A percentile compares a stretch with the other conserved stretches of the same genome.
Conservation (phyloP, 345 rosid species). For the Populus davidiana region DNA sequence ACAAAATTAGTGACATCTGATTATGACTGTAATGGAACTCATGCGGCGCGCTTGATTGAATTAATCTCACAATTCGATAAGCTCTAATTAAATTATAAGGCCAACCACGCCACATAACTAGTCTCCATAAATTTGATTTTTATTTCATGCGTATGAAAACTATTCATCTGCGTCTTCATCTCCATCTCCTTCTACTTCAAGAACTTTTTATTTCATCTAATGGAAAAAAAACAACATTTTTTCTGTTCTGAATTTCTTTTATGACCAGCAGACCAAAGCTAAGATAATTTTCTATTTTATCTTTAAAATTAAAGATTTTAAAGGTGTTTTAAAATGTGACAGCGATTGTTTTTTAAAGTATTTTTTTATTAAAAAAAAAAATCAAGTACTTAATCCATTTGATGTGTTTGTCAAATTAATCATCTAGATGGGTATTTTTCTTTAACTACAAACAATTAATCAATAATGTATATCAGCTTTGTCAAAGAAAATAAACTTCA, state of each 20-base stretch:
- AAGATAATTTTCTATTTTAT: neutral
- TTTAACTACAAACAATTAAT: too few relatives aligned
- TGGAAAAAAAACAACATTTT: neutral
- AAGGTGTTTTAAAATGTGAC: accelerated
- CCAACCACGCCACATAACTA: neutral
- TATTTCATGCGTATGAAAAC: neutral
- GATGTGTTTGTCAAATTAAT: too few relatives aligned
- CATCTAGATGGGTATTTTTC: too few relatives aligned
- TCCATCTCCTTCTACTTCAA: neutral
- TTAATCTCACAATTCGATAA: neutral
- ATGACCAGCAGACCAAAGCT: neutral
- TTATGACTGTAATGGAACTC: too few relatives aligned
- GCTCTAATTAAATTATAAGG: neutral
- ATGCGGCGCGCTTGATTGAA: too few relatives aligned
- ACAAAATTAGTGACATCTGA: too few relatives aligned
- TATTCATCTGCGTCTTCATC: neutral
- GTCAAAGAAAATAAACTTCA: neutral
- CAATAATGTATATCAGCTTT: too few relatives aligned
- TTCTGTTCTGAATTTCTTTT: neutral
- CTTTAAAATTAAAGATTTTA: neutral
- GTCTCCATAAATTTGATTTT: neutral
- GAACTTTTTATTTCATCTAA: neutral
- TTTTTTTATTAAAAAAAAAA: too few relatives aligned
- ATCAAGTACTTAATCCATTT: too few relatives aligned
- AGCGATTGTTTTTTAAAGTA: too few relatives aligned